These are phyloP conservation scores for Vanderwaltozyma yarrowii DNA, from an alignment of 805 yeast species.

Conservation along the genomic window DNA sequence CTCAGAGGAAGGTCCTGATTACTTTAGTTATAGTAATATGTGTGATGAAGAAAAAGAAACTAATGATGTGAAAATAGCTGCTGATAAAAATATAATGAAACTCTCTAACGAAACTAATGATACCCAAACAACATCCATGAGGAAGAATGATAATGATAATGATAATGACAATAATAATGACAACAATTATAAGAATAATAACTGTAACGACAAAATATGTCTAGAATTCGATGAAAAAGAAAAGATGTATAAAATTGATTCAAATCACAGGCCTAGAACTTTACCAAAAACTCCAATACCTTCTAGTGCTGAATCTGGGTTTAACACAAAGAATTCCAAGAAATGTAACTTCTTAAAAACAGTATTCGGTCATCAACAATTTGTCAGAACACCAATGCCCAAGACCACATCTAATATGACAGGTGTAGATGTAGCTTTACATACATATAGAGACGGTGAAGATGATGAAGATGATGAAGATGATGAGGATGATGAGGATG, in stretches of 20 bases:
- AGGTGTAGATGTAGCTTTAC: neutral
- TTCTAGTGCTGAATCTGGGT: neutral
- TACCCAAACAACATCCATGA: too few relatives aligned
- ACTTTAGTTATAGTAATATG: constrained; percentile 7
- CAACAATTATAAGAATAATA: too few relatives aligned
- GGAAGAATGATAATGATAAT: too few relatives aligned
- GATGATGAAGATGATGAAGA: constrained; percentile 7
- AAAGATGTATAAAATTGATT: neutral
- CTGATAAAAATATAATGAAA: neutral
- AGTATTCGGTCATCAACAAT: neutral
- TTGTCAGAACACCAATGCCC: constrained; percentile 4
- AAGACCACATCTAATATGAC: neutral
- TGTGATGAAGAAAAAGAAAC: neutral
- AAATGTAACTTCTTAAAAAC: too few relatives aligned
- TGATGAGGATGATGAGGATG: constrained; percentile 4
- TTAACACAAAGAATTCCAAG: too few relatives aligned
- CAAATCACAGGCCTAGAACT: too few relatives aligned
- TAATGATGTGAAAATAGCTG: neutral
- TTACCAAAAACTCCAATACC: constrained; percentile 8
- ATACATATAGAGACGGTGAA: constrained; percentile 2
- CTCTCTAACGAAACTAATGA: too few relatives aligned
- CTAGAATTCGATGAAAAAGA: neutral
- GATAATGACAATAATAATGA: too few relatives aligned
- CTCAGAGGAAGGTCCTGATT: constrained; percentile 12
- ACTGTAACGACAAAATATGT: neutral